Percentiles rank a stretch among this genome's conserved stretches.
Conservation (phyloP, 371 early-diverging fungal genomes). For the Umbelopsis sp. region DNA sequence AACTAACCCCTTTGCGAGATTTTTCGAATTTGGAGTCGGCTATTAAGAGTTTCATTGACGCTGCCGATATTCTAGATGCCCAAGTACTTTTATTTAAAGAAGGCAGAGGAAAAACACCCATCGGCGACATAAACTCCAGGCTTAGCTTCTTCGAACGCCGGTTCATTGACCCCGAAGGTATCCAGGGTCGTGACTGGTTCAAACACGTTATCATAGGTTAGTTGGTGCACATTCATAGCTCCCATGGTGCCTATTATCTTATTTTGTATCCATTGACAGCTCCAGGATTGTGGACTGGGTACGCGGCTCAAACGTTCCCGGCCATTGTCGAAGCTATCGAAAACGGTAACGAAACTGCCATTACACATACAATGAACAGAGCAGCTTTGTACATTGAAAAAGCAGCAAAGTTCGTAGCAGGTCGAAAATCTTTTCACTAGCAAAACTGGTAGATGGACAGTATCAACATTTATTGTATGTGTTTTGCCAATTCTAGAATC, state of each 20-base stretch:
- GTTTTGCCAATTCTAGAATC: slow-evolving; percentile 1
- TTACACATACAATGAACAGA: neutral
- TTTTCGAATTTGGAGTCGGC: slow-evolving; percentile 1
- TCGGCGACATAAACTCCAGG: slow-evolving; percentile 37
- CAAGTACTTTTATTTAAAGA: neutral
- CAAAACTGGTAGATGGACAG: neutral
- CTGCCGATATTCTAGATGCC: neutral
- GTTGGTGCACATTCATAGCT: neutral
- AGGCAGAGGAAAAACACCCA: neutral
- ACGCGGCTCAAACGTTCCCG: slow-evolving; percentile 55
- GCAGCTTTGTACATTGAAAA: slow-evolving; percentile 5
- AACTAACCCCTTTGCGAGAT: no score
- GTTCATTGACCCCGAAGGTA: slow-evolving; percentile 58
- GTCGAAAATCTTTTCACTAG: no score
- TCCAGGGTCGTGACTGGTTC: slow-evolving; percentile 63
- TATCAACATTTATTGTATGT: slow-evolving; percentile 16
- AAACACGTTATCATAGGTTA: slow-evolving; percentile 55
- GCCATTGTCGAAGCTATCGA: slow-evolving; percentile 55
- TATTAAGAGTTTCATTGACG: neutral
- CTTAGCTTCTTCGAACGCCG: slow-evolving; percentile 54
- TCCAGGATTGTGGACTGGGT: slow-evolving; percentile 59
- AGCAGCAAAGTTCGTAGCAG: neutral
- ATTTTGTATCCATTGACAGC: slow-evolving; percentile 22
- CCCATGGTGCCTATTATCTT: neutral
- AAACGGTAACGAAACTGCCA: neutral